Evolutionary conservation across 2,329 filamentous ascomycete species (phyloP).

Genomic region (Exophiala lecanii-corni): DNA sequence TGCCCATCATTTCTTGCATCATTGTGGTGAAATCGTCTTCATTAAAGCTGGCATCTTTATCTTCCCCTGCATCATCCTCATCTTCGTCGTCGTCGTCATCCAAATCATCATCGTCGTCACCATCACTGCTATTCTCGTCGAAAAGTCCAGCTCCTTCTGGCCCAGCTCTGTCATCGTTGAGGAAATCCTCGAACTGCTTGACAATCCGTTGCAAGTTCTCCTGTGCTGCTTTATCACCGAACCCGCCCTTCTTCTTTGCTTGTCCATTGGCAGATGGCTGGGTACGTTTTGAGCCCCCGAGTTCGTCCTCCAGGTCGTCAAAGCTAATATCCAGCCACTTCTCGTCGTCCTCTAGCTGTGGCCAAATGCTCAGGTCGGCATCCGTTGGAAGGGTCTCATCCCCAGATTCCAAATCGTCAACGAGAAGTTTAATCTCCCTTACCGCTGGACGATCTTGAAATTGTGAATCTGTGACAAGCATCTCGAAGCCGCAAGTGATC

Average conservation of each 20-base stretch:
- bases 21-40: constrained; percentile 79
- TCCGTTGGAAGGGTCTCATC: constrained; percentile 68
- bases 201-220: constrained; percentile 81
- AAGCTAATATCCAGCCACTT: constrained; percentile 91
- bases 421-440: constrained; percentile 68
- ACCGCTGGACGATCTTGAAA: constrained; percentile 65
- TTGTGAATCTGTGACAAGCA: constrained; percentile 66
- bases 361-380: constrained; percentile 69
- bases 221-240: constrained; percentile 43
- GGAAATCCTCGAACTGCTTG: constrained; percentile 83
- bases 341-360: constrained; percentile 71
- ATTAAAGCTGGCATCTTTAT: constrained; percentile 73
- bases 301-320: constrained; percentile 77
- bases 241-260: constrained; percentile 27
- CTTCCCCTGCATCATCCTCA: constrained; percentile 59
- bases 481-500: constrained; percentile 82
- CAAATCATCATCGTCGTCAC: constrained; percentile 47
- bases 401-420: constrained; percentile 71
- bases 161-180: constrained; percentile 80
- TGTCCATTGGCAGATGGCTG: constrained; percentile 15
- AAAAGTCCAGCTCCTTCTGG: constrained; percentile 69
- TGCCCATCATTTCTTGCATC: constrained; percentile 90
- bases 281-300: constrained; percentile 54
- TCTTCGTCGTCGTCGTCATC: constrained; percentile 52
- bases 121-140: constrained; percentile 58